Conservation (phyloP, 192 early-diverging fungal species). For the Geranomyces variabilis region DNA sequence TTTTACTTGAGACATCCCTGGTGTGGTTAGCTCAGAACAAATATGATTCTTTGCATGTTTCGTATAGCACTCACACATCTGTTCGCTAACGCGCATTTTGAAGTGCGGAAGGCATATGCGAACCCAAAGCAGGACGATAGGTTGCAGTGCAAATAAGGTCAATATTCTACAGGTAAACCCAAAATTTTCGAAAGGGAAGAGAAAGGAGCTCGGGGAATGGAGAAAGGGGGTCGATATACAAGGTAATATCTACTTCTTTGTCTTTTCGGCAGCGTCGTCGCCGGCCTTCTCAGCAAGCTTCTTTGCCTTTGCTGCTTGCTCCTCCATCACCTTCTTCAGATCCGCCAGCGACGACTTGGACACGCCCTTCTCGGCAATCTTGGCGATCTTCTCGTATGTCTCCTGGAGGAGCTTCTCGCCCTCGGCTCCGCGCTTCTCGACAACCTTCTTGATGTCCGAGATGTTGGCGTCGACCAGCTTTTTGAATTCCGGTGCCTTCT, state of each 20-base stretch:
- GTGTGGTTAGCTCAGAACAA: too few species aligned
- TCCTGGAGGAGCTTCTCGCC: slow-evolving; percentile 22
- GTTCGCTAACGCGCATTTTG: too few species aligned
- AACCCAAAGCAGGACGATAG: too few species aligned
- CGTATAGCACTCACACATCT: too few species aligned
- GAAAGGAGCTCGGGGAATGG: too few species aligned
- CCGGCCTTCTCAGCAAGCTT: not conserved
- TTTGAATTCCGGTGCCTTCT: slow-evolving; percentile 2
- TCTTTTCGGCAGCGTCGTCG: slow-evolving; percentile 4
- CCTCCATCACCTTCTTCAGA: slow-evolving; percentile 13
- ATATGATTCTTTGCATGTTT: too few species aligned
- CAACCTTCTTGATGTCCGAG: slow-evolving; percentile 8
- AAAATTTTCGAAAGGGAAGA: too few species aligned
- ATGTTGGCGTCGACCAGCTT: slow-evolving; percentile 5
- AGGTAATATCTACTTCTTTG: slow-evolving; percentile 7
- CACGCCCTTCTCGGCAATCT: slow-evolving; percentile 25
- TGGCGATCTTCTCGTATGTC: slow-evolving; percentile 17
- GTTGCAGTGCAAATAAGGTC: too few species aligned
- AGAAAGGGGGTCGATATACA: not conserved
- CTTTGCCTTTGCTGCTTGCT: slow-evolving; percentile 17
- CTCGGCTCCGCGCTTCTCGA: slow-evolving; percentile 8
- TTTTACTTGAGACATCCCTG: too few species aligned
- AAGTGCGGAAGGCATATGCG: too few species aligned
- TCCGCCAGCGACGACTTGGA: slow-evolving; percentile 9
- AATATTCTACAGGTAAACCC: too few species aligned